Evolutionary conservation across 805 yeast species (phyloP).

Genomic region (Yarrowia keelungensis): DNA sequence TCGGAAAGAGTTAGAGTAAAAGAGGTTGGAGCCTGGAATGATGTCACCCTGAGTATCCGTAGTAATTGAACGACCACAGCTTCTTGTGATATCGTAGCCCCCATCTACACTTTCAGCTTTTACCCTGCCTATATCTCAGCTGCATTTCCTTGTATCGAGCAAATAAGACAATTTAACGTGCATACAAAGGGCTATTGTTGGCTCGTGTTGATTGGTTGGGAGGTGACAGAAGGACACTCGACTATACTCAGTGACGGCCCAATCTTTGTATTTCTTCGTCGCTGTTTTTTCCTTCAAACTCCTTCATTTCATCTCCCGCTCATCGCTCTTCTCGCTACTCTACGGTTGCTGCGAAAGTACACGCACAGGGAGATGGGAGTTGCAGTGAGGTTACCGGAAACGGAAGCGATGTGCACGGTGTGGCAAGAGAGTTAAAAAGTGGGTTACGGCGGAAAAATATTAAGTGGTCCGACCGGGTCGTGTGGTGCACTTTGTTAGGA

Average conservation of each 20-base stretch:
- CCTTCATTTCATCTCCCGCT: too few relatives aligned
- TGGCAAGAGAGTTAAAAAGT: constrained; percentile 10
- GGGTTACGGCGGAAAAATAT: constrained; percentile 16
- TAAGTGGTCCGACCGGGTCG: constrained; percentile 25
- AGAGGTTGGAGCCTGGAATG: too few relatives aligned
- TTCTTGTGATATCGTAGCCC: too few relatives aligned
- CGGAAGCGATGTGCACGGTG: constrained; percentile 17
- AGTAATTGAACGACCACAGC: too few relatives aligned
- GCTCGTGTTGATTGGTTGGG: constrained; percentile 1
- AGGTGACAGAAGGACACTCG: too few relatives aligned
- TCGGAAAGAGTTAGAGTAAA: too few relatives aligned
- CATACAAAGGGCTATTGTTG: constrained; percentile 33
- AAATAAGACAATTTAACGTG: constrained; percentile 24
- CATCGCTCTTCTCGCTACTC: too few relatives aligned
- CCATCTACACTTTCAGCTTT: background rate
- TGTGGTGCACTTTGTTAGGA: constrained; percentile 16
- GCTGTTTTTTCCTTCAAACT: too few relatives aligned
- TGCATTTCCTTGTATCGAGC: constrained; percentile 20
- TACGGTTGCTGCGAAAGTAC: constrained; percentile 1
- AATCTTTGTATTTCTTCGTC: background rate
- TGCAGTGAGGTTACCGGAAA: constrained; percentile 11
- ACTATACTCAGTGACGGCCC: background rate
- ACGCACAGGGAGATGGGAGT: constrained; percentile 13
- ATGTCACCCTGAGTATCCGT: too few relatives aligned
- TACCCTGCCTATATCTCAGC: background rate